Evolutionary conservation across 2,329 filamentous ascomycete genomes (phyloP), one percentile per base, ranked within the genome.

Genomic region (Cercospora brassicicola): DNA sequence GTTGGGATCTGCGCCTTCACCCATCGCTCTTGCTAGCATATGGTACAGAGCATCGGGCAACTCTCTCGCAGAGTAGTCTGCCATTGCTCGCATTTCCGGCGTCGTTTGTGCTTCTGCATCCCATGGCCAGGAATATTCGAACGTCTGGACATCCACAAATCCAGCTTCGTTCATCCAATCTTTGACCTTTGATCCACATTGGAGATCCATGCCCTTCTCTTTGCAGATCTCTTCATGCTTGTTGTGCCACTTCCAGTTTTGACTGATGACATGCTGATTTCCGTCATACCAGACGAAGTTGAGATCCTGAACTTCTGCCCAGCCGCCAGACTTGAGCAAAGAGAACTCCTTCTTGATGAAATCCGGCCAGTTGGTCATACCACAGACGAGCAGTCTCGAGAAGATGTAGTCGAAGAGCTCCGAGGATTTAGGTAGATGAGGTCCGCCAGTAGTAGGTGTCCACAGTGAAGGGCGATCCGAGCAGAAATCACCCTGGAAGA

Each of bases 261-360:
- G 42, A 56, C 66, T 70, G 36, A 66, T 55, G 11, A 63, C 18
- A 6, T 31, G 61, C 1, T 60, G 42, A 15, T 65, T 42, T 7
- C 10, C 5, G 20, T 64, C 59, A 23, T 64, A 69, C 59, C 65
- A 64, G 7, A 64, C 26, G 62, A 59, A 66, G 9, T 62, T 53
- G 2, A 69, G 51, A 36, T 73, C 73, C 18, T 73, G 73, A 3
- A 73, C 15, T 65, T 74, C 73, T n/a, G 64, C 62, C 69, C 69
- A 73, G 10, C 71, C 72, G 23, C 72, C 73, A 13, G 73, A 69
- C 26, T 69, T 70, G 31, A 74, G 61, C 10, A 73, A 64, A 4
- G 18, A 53, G 33, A 48, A 59, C 31, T 67, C 68, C 20, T 59
- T 67, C 11, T 20, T 48, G 26, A 74, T 66, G 57, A 68, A 73